phyloP scores from a whole-genome alignment of 805 yeast species.

The Cyberlindnera euphorbiae region DNA sequence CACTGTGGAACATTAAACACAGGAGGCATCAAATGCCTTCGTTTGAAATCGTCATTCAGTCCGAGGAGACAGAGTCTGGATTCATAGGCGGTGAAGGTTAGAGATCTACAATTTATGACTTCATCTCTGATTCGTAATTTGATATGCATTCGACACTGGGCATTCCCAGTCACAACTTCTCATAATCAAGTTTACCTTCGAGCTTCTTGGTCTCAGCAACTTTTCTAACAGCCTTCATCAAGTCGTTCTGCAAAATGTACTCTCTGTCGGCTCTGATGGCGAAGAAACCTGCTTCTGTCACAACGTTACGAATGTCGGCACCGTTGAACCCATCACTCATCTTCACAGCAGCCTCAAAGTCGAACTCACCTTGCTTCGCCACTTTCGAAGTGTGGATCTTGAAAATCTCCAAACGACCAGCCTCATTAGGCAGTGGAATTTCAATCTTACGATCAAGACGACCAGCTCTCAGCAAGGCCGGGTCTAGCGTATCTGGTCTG shows the following conservation, averaged over 20 bases:
- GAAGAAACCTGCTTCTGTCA: slow-evolving; percentile 98
- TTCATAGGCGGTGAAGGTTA: no score
- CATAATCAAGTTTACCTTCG: slow-evolving; percentile 94
- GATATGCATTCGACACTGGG: background rate
- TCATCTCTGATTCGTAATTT: no score
- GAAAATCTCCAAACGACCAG: slow-evolving; percentile 88
- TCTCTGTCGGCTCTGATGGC: slow-evolving; percentile 98
- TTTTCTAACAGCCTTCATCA: slow-evolving; percentile 97
- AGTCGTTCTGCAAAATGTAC: slow-evolving; percentile 85
- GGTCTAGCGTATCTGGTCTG: slow-evolving; percentile 96
- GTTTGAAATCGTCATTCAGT: no score
- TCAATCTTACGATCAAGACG: slow-evolving; percentile 95
- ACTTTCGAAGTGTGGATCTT: slow-evolving; percentile 88
- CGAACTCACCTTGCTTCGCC: slow-evolving; percentile 90
- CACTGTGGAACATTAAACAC: no score
- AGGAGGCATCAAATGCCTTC: no score
- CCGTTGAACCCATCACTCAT: slow-evolving; percentile 99
- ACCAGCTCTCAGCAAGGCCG: slow-evolving; percentile 95
- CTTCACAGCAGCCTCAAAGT: slow-evolving; percentile 93
- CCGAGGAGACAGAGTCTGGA: no score
- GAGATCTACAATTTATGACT: no score
- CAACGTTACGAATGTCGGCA: slow-evolving; percentile 94
- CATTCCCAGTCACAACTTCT: slow-evolving; percentile 55
- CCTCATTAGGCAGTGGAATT: slow-evolving; percentile 93
- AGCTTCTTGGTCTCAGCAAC: slow-evolving; percentile 95